A percentile compares a stretch with the other conserved stretches of the same genome.
phyloP scores from a whole-genome alignment of 2,329 filamentous ascomycete genomes.

The Curvularia eragrostidis region DNA sequence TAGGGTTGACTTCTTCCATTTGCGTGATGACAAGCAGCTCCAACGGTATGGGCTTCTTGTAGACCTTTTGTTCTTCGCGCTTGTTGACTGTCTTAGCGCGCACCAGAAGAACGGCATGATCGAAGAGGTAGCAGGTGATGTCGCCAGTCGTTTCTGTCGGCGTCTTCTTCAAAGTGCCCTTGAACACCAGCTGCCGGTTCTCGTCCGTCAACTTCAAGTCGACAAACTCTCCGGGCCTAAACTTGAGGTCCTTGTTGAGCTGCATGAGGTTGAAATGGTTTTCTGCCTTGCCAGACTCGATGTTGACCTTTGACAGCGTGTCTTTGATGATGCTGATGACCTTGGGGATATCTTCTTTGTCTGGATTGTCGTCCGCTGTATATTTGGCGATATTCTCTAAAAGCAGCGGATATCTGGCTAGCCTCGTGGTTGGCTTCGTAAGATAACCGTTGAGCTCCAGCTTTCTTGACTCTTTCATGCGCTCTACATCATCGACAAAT shows the following conservation, averaged over 20 bases:
- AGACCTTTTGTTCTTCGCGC: conserved; percentile 91
- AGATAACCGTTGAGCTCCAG: conserved; percentile 96
- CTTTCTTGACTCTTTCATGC: conserved; percentile 94
- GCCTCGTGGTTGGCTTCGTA: conserved; percentile 93
- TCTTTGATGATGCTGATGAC: conserved; percentile 87
- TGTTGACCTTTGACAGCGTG: conserved; percentile 85
- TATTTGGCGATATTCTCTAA: conserved; percentile 92
- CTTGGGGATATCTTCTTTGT: conserved; percentile 90
- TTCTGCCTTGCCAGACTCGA: conserved; percentile 94
- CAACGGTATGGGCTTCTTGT: conserved; percentile 91
- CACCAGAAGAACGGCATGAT: conserved; percentile 92
- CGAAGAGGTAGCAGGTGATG: conserved; percentile 93
- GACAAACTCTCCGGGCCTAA: conserved; percentile 86
- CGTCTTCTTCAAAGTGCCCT: conserved; percentile 90
- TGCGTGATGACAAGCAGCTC: conserved; percentile 92
- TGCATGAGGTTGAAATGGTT: conserved; percentile 96
- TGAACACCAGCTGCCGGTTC: conserved; percentile 90
- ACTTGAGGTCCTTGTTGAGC: conserved; percentile 89
- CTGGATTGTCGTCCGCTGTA: conserved; percentile 85
- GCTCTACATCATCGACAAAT: conserved; percentile 95
- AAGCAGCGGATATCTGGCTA: conserved; percentile 91
- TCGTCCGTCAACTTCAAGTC: conserved; percentile 95
- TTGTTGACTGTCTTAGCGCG: conserved; percentile 92
- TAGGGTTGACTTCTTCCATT: conserved; percentile 95
- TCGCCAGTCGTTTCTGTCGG: conserved; percentile 81